A percentile compares a stretch with the other conserved stretches of the same genome.
Evolutionary conservation across 805 yeast species (phyloP).

Genomic region (Candida odintsovae): DNA sequence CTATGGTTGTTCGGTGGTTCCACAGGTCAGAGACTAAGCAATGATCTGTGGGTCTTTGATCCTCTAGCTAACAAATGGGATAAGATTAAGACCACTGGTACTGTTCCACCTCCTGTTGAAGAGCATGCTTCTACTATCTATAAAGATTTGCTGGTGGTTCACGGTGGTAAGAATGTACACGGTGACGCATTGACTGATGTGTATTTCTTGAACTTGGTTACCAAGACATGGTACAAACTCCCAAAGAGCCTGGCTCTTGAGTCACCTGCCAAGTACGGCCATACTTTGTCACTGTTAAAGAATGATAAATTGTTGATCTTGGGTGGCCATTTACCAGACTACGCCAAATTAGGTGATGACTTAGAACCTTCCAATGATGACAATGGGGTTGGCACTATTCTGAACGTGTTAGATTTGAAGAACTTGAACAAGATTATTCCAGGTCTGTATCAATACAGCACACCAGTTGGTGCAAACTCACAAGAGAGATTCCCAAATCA

Average conservation of each 20-base stretch:
- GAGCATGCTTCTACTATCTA: conserved; percentile 85
- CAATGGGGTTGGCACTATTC: conserved; percentile 52
- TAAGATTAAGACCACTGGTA: conserved; percentile 61
- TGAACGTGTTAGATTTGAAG: conserved; percentile 56
- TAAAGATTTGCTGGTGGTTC: conserved; percentile 71
- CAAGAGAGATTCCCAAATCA: conserved; percentile 19
- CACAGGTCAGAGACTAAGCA: conserved; percentile 61
- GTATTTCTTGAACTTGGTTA: conserved; percentile 68
- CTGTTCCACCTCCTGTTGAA: conserved; percentile 74
- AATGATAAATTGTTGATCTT: conserved; percentile 70
- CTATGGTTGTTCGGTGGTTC: conserved; percentile 92
- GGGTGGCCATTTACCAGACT: conserved; percentile 88
- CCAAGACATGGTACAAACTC: conserved; percentile 68
- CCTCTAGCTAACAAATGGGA: conserved; percentile 67
- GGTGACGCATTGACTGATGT: conserved; percentile 65
- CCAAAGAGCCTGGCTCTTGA: conserved; percentile 37
- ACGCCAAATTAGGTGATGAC: conserved; percentile 43
- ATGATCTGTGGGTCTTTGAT: conserved; percentile 79
- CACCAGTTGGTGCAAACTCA: conserved; percentile 25
- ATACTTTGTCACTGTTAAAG: conserved; percentile 67
- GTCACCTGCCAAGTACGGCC: conserved; percentile 90
- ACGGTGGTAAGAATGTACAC: conserved; percentile 81
- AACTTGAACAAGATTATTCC: conserved; percentile 31
- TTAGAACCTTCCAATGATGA: conserved; percentile 47
- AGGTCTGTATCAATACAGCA: conserved; percentile 29